These are phyloP conservation scores for Neopestalotiopsis clavispora DNA, from an alignment of 2,329 filamentous ascomycete genomes.

Conservation along the genomic window DNA sequence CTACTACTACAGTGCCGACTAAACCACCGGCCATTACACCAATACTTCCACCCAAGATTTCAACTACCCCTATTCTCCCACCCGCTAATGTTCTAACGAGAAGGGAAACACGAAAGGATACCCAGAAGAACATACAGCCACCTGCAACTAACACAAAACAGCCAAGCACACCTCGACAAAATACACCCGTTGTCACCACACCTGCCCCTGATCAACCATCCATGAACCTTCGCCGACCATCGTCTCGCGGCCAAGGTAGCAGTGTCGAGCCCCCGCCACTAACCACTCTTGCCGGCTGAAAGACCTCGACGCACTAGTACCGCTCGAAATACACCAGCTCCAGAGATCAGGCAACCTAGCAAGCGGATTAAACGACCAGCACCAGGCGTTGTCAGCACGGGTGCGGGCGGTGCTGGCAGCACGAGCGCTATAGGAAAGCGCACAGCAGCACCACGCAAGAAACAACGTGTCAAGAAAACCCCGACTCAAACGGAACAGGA, in stretches of 20 bases:
- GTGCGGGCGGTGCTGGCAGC: slow-evolving; percentile 51
- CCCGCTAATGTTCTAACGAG: slow-evolving; percentile 40
- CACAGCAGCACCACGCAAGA: slow-evolving; percentile 72
- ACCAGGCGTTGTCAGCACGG: slow-evolving; percentile 72
- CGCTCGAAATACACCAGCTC: slow-evolving; percentile 61
- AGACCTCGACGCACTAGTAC: slow-evolving; percentile 61
- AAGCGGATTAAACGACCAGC: slow-evolving; percentile 73
- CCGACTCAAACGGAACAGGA: slow-evolving; percentile 48
- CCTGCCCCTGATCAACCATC: slow-evolving; percentile 42
- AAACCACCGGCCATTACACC: slow-evolving; percentile 47
- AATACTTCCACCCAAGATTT: slow-evolving; percentile 42
- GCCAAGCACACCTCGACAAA: slow-evolving; percentile 31
- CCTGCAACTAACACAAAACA: slow-evolving; percentile 34
- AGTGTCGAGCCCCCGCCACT: slow-evolving; percentile 53
- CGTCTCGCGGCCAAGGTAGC: slow-evolving; percentile 56
- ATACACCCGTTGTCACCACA: slow-evolving; percentile 36
- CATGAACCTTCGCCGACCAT: slow-evolving; percentile 46
- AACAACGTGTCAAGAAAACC: slow-evolving; percentile 55
- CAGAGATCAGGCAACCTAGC: slow-evolving; percentile 48
- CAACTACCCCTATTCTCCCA: slow-evolving; percentile 43
- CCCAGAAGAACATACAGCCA: slow-evolving; percentile 38
- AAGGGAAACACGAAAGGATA: slow-evolving; percentile 53
- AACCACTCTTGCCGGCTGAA: slow-evolving; percentile 53
- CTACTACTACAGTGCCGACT: slow-evolving; percentile 41
- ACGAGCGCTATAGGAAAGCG: slow-evolving; percentile 74